Evolutionary conservation across 805 yeast genomes (phyloP).

Genomic region (Millerozyma miso): DNA sequence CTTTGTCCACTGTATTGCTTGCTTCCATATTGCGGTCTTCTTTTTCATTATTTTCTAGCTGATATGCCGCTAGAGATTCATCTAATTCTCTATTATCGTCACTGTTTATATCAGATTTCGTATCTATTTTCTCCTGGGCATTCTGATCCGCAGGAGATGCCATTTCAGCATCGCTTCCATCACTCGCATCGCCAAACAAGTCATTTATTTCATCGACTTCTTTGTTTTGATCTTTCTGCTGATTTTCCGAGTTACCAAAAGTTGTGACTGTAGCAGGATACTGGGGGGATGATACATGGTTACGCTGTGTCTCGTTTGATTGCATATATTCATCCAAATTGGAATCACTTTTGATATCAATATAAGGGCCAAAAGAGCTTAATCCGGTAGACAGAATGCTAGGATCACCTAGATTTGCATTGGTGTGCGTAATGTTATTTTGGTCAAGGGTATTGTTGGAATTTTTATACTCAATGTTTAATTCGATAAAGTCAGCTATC

Average conservation of each 20-base stretch:
- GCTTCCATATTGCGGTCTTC: slow-evolving; percentile 2
- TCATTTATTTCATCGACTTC: slow-evolving; percentile 25
- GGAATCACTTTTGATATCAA: background rate
- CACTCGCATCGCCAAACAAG: slow-evolving; percentile 32
- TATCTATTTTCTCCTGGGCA: too few relatives aligned
- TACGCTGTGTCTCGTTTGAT: background rate
- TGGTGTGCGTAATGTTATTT: slow-evolving; percentile 1
- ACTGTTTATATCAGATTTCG: too few relatives aligned
- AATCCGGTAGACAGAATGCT: slow-evolving; percentile 19
- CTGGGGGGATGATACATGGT: background rate
- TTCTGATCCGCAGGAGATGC: too few relatives aligned
- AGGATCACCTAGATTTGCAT: slow-evolving; percentile 9
- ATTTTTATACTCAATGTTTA: slow-evolving; percentile 16
- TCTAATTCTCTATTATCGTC: background rate
- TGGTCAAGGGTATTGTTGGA: slow-evolving; percentile 9
- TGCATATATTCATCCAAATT: background rate
- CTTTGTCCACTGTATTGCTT: background rate
- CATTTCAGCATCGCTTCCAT: slow-evolving; percentile 3
- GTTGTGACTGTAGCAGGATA: background rate
- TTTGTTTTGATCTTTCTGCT: slow-evolving; percentile 6
- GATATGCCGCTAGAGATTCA: background rate
- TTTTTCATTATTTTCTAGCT: background rate
- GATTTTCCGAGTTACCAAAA: background rate
- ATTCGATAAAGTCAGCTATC: slow-evolving; percentile 34
- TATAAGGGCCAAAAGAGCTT: slow-evolving; percentile 11